Base-by-base conservation (phyloP, 2,329 filamentous ascomycete genomes). In the Xylariomycetidae sp. region DNA sequence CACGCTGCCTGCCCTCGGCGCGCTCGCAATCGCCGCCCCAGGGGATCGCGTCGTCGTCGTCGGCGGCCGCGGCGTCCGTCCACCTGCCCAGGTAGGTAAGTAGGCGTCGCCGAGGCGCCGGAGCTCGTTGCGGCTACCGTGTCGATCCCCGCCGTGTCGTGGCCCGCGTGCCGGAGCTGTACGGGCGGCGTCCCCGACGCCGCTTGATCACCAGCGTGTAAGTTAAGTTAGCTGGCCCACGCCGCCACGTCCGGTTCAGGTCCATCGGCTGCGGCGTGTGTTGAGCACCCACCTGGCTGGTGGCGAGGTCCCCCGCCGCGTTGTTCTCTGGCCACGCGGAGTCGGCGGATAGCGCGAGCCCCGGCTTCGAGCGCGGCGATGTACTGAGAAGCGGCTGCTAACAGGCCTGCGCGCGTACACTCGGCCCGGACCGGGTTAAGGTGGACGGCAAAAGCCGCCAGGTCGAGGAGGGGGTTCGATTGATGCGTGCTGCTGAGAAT, bases 31-130 rank as follows among this genome's bases (percentile, higher is more conserved):
- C 46, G 2, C 52, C 53, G 4, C 57, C 57, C 58, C 56, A 60
- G 2, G 52, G 50, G 6, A 61, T 59, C 1, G 50, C 49, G 24
- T 53, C 54, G 0, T 55, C 54, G 0, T 49, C 49, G 24, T 53
- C 54, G 0, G 56, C 54, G 0, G 57, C 57, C n/a, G 40, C 50
- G 1, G 46, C 42, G 34, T 59, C 52, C 2, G 57, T 58, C 57
- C 58, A 61, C 57, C 60, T 60, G 30, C 60, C 57, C 1, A 60
- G 49, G 31, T 61, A 60, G 2, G 54, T 1, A 60, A 48, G 31
- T 61, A 60, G 2, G 54, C 54, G 19, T 61, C 58, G 13, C 56
- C 58, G 1, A 56, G 48, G n/a, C 54, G 46, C 37, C 48, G 50
- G 10, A 61, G 50, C 28, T 57, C 44, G 1, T 54, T 54, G 10